These are phyloP conservation scores for Achaetomiella virescens DNA, from an alignment of 495 filamentous ascomycete species.

Conservation along the genomic window DNA sequence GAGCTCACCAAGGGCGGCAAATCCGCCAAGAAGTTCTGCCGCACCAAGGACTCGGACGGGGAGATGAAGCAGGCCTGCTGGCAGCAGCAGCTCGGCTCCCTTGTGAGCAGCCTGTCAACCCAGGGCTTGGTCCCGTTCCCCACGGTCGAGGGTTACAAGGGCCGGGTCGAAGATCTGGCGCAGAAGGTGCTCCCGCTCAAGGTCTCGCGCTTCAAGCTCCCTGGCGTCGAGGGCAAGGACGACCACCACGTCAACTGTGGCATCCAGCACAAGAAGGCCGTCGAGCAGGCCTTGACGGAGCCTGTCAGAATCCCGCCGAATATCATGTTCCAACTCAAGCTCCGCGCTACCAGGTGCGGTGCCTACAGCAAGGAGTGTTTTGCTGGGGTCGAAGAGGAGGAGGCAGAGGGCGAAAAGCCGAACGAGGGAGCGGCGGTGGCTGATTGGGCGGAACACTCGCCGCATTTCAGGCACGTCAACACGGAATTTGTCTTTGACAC, in stretches of 20 bases:
- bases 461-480: too few species aligned
- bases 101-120: slow-evolving; percentile 9
- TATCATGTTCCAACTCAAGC: slow-evolving; percentile 10
- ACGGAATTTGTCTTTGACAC: too few species aligned
- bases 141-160: slow-evolving; percentile 4
- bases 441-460: too few species aligned
- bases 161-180: slow-evolving; percentile 9
- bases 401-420: neutral
- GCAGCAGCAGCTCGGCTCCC: slow-evolving; percentile 19
- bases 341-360: slow-evolving; percentile 8
- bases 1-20: slow-evolving; percentile 4
- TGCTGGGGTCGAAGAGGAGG: slow-evolving; percentile 2
- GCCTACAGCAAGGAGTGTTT: slow-evolving; percentile 5
- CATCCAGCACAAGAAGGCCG: slow-evolving; percentile 6
- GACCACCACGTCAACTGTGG: slow-evolving; percentile 21
- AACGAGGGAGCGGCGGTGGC: too few species aligned
- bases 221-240: slow-evolving; percentile 2
- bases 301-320: neutral
- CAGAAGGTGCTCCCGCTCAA: slow-evolving; percentile 8
- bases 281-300: neutral
- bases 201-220: slow-evolving; percentile 16
- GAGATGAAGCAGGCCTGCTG: slow-evolving; percentile 15
- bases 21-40: slow-evolving; percentile 8
- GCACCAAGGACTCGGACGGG: neutral
- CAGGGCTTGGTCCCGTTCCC: slow-evolving; percentile 12